A percentile compares a stretch with the other conserved stretches of the same genome.
Evolutionary conservation across 2,329 filamentous ascomycete genomes (phyloP).

Genomic region (Xylariaceae sp.): DNA sequence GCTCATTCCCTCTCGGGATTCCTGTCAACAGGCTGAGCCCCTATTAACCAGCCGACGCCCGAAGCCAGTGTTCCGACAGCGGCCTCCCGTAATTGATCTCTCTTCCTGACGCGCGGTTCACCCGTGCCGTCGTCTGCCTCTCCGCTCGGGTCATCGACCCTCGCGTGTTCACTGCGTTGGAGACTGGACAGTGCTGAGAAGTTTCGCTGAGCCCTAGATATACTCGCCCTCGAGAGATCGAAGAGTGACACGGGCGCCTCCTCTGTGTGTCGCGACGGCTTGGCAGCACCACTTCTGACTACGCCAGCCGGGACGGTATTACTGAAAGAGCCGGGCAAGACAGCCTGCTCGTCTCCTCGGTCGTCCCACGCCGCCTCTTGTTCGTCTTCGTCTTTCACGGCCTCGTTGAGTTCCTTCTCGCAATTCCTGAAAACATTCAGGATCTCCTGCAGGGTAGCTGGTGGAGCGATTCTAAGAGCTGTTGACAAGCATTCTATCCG

Average conservation of each 20-base stretch:
- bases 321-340: constrained; percentile 50
- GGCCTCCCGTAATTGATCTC: constrained; percentile 62
- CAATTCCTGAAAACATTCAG: constrained; percentile 67
- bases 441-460: constrained; percentile 63
- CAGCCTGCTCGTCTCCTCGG: constrained; percentile 49
- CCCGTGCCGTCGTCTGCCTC: constrained; percentile 20
- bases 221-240: constrained; percentile 55
- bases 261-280: constrained; percentile 23
- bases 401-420: constrained; percentile 66
- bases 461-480: constrained; percentile 66
- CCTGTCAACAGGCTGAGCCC: constrained; percentile 38
- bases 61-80: constrained; percentile 61
- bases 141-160: constrained; percentile 21
- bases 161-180: constrained; percentile 34
- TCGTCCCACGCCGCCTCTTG: constrained; percentile 66
- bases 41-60: constrained; percentile 61
- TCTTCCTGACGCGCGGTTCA: constrained; percentile 48
- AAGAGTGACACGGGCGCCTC: constrained; percentile 60
- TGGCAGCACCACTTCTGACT: constrained; percentile 22
- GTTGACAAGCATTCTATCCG: constrained; percentile 73
- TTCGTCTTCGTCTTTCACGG: constrained; percentile 58
- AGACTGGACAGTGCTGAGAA: constrained; percentile 48
- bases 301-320: constrained; percentile 24
- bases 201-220: constrained; percentile 50
- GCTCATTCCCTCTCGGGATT: constrained; percentile 17